Evolutionary conservation across 805 yeast genomes (phyloP).

Genomic region (Candida tallmaniae): DNA sequence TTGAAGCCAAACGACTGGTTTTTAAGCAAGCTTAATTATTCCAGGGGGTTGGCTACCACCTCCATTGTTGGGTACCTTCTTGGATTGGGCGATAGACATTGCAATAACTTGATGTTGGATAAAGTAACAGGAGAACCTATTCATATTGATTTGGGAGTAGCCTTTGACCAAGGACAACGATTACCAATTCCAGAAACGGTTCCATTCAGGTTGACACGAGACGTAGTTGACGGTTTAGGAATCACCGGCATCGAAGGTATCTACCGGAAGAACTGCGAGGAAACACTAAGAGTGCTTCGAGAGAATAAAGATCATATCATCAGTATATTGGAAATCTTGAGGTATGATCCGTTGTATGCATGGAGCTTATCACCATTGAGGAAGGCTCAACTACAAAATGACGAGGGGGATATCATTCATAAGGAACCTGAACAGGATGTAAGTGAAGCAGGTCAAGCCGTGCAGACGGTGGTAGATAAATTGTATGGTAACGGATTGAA

Average conservation of each 20-base stretch:
- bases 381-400: constrained; percentile 49
- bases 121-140: constrained; percentile 82
- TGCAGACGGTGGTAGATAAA: constrained; percentile 67
- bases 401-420: constrained; percentile 13
- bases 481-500: constrained; percentile 63
- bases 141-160: constrained; percentile 94
- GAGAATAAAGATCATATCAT: constrained; percentile 63
- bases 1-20: constrained; percentile 73
- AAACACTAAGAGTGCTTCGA: constrained; percentile 64
- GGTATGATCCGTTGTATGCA: constrained; percentile 89
- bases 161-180: constrained; percentile 88
- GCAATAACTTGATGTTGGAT: constrained; percentile 86
- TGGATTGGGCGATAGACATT: constrained; percentile 94
- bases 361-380: constrained; percentile 85
- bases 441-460: constrained; percentile 76
- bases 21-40: constrained; percentile 55
- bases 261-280: constrained; percentile 69
- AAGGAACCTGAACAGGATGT: constrained; percentile 37
- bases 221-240: constrained; percentile 87
- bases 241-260: constrained; percentile 79
- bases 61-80: constrained; percentile 85
- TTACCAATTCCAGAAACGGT: constrained; percentile 88
- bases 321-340: constrained; percentile 77
- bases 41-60: constrained; percentile 75
- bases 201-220: constrained; percentile 87